Evolutionary conservation across 2,329 filamentous ascomycete species (phyloP).

Genomic region (Verticillium tricorpus): DNA sequence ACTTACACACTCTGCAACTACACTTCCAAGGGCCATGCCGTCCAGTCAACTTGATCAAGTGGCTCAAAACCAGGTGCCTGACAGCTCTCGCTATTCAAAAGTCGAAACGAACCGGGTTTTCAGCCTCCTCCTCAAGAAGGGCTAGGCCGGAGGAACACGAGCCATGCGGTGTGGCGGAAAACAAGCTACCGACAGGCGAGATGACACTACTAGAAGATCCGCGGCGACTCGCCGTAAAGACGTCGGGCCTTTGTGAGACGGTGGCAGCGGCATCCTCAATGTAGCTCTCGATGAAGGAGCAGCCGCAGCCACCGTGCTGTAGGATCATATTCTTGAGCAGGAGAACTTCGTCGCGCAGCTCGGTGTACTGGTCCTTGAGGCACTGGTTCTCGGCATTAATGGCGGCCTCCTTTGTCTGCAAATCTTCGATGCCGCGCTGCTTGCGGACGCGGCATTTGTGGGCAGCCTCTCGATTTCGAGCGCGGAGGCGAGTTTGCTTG

Average conservation of each 20-base stretch:
- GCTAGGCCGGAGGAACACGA: too few species aligned
- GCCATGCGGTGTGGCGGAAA: background rate
- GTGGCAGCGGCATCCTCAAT: slow-evolving; percentile 1
- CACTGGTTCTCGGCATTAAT: slow-evolving; percentile 12
- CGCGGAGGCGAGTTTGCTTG: slow-evolving; percentile 9
- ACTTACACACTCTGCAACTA: too few species aligned
- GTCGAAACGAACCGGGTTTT: too few species aligned
- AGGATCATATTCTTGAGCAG: slow-evolving; percentile 13
- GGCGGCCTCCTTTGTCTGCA: slow-evolving; percentile 11
- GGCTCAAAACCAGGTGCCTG: too few species aligned
- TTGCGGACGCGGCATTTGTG: slow-evolving; percentile 13
- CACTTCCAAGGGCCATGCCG: too few species aligned
- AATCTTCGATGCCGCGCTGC: slow-evolving; percentile 11
- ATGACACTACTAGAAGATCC: background rate
- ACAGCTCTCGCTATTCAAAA: too few species aligned
- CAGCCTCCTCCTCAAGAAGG: too few species aligned
- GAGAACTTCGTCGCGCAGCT: slow-evolving; percentile 9
- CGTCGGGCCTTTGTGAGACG: background rate
- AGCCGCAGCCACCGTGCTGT: slow-evolving; percentile 10
- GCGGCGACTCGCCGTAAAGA: background rate
- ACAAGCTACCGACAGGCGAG: background rate
- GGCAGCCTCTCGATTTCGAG: slow-evolving; percentile 12
- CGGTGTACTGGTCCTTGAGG: slow-evolving; percentile 5
- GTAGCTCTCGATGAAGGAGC: slow-evolving; percentile 11
- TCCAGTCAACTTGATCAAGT: too few species aligned